Evolutionary conservation across 1,284 basidiomycete genomes (phyloP).

Genomic region (Fomitopsis betulina): DNA sequence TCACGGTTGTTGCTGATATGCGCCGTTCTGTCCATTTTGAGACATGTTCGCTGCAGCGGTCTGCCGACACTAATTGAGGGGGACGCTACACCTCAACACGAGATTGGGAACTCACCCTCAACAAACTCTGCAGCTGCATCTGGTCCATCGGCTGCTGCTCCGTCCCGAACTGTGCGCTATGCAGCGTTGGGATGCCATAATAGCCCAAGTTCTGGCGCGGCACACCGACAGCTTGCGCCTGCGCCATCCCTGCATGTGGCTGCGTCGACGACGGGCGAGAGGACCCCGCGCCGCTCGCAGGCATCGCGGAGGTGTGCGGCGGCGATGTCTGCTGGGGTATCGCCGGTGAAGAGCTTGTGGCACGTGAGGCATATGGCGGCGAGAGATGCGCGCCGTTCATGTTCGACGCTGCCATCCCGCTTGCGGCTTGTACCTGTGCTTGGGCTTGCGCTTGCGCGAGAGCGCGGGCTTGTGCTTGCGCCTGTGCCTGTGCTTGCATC

Average conservation of each 20-base stretch:
- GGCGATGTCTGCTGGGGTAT: slow-evolving; percentile 23
- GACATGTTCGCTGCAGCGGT: neutral
- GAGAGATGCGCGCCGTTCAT: slow-evolving; percentile 24
- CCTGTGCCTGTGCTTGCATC: slow-evolving; percentile 15
- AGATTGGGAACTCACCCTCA: slow-evolving; percentile 5
- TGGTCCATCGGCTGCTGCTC: slow-evolving; percentile 16
- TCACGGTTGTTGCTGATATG: slow-evolving; percentile 7
- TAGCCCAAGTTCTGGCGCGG: slow-evolving; percentile 10
- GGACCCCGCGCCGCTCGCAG: slow-evolving; percentile 13
- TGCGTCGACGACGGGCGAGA: slow-evolving; percentile 26
- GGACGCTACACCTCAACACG: neutral
- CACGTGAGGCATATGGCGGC: slow-evolving; percentile 22
- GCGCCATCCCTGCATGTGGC: slow-evolving; percentile 13
- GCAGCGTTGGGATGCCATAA: slow-evolving; percentile 14
- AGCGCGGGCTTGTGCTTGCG: neutral
- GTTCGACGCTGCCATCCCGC: slow-evolving; percentile 17
- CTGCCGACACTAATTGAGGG: neutral
- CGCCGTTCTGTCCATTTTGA: slow-evolving; percentile 5
- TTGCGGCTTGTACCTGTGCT: slow-evolving; percentile 15
- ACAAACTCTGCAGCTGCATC: slow-evolving; percentile 11
- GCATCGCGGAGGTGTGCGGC: slow-evolving; percentile 18
- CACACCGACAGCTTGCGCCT: neutral
- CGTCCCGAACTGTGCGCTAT: slow-evolving; percentile 8
- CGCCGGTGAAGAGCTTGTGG: slow-evolving; percentile 25
- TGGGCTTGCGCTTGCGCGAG: slow-evolving; percentile 15